phyloP scores from a whole-genome alignment of 2,329 filamentous ascomycete species.

The Colletotrichum sp. region DNA sequence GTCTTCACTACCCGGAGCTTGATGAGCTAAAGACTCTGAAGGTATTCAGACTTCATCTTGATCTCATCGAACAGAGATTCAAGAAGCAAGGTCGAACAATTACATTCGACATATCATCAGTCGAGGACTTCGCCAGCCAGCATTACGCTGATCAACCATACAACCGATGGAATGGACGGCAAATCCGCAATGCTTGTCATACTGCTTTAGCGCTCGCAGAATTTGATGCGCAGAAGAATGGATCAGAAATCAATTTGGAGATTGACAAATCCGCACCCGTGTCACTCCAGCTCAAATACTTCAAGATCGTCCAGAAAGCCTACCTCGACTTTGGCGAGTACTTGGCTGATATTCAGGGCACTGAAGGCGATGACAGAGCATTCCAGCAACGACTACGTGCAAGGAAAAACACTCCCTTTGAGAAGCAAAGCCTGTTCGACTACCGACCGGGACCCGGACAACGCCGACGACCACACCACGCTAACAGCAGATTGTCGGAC shows the following conservation, averaged over 20 bases:
- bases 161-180: background rate
- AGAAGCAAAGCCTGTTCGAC: background rate
- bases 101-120: background rate
- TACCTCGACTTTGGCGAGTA: background rate
- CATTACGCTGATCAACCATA: background rate
- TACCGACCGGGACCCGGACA: rapidly evolving
- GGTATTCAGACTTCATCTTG: background rate
- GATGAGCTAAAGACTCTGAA: background rate
- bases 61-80: background rate
- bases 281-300: background rate
- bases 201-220: rapidly evolving
- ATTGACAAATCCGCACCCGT: background rate
- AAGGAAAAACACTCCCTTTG: background rate
- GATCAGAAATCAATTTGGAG: background rate
- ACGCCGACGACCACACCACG: rapidly evolving
- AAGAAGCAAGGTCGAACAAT: background rate
- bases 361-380: background rate
- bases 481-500: background rate
- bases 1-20: background rate
- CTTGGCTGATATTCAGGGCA: background rate
- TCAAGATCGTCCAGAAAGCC: background rate
- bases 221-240: background rate
- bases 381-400: background rate
- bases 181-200: background rate
- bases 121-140: background rate